A percentile compares a stretch with the other conserved stretches of the same genome.
Evolutionary conservation across 2,329 filamentous ascomycete species (phyloP).

Genomic region (Helicocarpus griseus): DNA sequence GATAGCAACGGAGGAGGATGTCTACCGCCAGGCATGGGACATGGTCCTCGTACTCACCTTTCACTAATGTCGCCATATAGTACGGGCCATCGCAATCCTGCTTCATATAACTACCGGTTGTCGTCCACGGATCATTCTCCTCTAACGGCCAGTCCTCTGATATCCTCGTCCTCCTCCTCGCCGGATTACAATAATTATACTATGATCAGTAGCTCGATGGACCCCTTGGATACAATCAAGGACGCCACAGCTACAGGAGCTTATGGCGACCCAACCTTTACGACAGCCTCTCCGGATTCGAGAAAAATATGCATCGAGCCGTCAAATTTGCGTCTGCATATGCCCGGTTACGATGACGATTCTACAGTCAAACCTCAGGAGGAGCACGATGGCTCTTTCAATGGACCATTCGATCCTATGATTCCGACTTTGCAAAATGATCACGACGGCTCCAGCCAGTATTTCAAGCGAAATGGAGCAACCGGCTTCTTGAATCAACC

Average conservation of each 20-base stretch:
- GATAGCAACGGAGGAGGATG: conserved; percentile 22
- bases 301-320: conserved; percentile 17
- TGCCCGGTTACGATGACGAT: conserved; percentile 21
- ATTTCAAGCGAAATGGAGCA: conserved; percentile 17
- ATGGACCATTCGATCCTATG: conserved; percentile 25
- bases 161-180: conserved; percentile 29
- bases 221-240: conserved; percentile 31
- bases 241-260: conserved; percentile 22
- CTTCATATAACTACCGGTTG: conserved; percentile 30
- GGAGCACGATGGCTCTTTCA: conserved; percentile 16
- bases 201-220: conserved; percentile 29
- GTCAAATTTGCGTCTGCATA: conserved; percentile 15
- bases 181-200: conserved; percentile 27
- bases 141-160: conserved; percentile 29
- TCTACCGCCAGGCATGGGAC: conserved; percentile 23
- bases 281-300: conserved; percentile 14
- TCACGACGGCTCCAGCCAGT: conserved; percentile 17
- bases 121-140: conserved; percentile 27
- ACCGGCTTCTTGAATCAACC: conserved; percentile 16
- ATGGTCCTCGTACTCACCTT: conserved; percentile 22
- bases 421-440: conserved; percentile 21
- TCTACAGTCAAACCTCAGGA: conserved; percentile 18
- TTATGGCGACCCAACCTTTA: conserved; percentile 25
- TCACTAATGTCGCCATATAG: conserved; percentile 27
- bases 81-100: conserved; percentile 20